Conservation (phyloP, 2,329 filamentous ascomycete genomes). For the Colletotrichum higginsianum region DNA sequence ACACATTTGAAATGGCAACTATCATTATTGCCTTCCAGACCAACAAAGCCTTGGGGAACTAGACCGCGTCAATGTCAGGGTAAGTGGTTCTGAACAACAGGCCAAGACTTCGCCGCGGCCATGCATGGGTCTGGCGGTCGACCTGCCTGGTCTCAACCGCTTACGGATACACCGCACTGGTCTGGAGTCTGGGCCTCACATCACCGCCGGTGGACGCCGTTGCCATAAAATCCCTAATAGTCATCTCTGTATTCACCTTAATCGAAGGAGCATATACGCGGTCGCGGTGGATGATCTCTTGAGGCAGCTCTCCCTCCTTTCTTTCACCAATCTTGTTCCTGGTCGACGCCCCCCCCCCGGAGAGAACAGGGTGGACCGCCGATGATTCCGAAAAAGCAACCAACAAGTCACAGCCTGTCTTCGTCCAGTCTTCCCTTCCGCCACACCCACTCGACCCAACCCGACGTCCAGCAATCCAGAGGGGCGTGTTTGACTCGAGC, state of each 20-base stretch:
- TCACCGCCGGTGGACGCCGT: conserved; percentile 10
- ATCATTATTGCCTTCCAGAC: neutral
- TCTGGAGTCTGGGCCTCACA: conserved; percentile 4
- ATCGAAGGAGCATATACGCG: conserved; percentile 16
- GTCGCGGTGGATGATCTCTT: conserved; percentile 1
- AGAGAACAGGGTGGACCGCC: conserved; percentile 13
- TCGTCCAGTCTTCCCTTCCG: neutral
- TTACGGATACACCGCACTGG: conserved; percentile 10
- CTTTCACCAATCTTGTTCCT: conserved; percentile 6
- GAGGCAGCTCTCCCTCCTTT: neutral
- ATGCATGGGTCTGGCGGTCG: neutral
- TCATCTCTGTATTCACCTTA: neutral
- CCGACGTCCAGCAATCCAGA: neutral
- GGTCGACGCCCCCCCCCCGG: conserved; percentile 12
- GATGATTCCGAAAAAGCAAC: conserved; percentile 40
- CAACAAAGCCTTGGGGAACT: neutral
- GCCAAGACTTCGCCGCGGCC: conserved; percentile 10
- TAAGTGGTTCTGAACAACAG: conserved; percentile 6
- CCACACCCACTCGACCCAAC: neutral
- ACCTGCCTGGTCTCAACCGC: neutral
- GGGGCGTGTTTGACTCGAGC: neutral
- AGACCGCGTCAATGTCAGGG: neutral
- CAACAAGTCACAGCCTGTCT: conserved; percentile 12
- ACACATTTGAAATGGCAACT: neutral
- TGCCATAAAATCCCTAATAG: conserved; percentile 14